Evolutionary conservation across 352 stramenopile genomes (phyloP).

Genomic region (Phytopythium montanum): DNA sequence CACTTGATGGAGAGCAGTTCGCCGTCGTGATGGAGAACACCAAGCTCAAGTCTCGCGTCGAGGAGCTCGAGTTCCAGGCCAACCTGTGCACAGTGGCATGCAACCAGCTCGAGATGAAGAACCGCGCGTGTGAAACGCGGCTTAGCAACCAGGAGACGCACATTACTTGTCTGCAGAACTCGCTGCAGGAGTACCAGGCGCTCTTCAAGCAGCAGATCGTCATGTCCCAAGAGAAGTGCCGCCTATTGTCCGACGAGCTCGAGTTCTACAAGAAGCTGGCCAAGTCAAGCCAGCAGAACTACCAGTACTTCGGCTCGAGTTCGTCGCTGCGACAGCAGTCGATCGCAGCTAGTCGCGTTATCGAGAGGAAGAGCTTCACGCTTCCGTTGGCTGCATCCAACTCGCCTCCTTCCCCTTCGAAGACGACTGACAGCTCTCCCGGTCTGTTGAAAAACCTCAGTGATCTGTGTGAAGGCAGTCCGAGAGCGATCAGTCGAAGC

Average conservation of each 20-base stretch:
- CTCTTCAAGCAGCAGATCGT: slow-evolving; percentile 83
- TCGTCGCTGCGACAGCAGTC: slow-evolving; percentile 1
- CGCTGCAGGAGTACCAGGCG: slow-evolving; percentile 72
- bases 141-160: slow-evolving; percentile 74
- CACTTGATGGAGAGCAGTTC: slow-evolving; percentile 57
- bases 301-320: slow-evolving; percentile 16
- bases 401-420: neutral
- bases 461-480: neutral
- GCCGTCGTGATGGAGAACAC: slow-evolving; percentile 63
- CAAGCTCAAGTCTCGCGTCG: slow-evolving; percentile 62
- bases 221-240: slow-evolving; percentile 78
- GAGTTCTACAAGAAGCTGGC: slow-evolving; percentile 83
- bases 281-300: slow-evolving; percentile 42
- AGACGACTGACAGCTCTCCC: neutral
- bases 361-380: neutral
- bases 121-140: slow-evolving; percentile 58
- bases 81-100: slow-evolving; percentile 57
- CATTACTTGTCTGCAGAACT: slow-evolving; percentile 70
- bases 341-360: neutral
- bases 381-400: neutral
- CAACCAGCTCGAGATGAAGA: slow-evolving; percentile 69
- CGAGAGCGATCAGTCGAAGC: neutral
- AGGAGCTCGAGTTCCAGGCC: slow-evolving; percentile 67
- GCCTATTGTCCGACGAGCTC: slow-evolving; percentile 70
- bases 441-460: neutral